Evolutionary conservation across 2,329 filamentous ascomycete species (phyloP).

Genomic region (Alternaria panax): DNA sequence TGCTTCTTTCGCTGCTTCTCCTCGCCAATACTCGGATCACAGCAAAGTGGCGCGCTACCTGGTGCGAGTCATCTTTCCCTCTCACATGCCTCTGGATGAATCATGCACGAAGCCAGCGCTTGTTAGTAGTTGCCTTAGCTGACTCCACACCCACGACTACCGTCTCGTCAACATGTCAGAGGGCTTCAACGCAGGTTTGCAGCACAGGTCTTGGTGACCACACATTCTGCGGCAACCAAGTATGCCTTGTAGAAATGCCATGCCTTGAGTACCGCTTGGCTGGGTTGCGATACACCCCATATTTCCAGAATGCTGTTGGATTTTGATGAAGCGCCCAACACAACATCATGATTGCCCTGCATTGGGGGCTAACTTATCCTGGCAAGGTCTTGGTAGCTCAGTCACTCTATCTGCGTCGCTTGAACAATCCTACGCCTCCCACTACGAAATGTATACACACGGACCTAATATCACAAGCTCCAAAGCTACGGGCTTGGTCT

Average conservation of each 20-base stretch:
- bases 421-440: slow-evolving; percentile 11
- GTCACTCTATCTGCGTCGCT: slow-evolving; percentile 7
- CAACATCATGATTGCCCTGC: slow-evolving; percentile 15
- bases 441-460: neutral
- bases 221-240: neutral
- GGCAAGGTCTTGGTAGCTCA: slow-evolving; percentile 1
- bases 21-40: no score
- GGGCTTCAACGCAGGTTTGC: neutral
- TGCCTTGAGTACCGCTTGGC: neutral
- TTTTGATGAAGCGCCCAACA: slow-evolving; percentile 4
- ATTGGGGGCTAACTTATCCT: slow-evolving; percentile 7
- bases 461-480: neutral
- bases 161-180: neutral
- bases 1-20: neutral
- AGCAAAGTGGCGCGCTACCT: neutral
- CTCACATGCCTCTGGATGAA: neutral
- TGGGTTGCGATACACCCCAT: neutral
- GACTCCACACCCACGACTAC: neutral
- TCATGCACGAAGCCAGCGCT: neutral
- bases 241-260: neutral
- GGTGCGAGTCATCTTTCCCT: neutral
- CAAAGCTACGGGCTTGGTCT: slow-evolving; percentile 12
- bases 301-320: neutral
- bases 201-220: neutral
- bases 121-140: neutral